Conservation (phyloP, 1,139 yeast species). For the Tardiomyces digboiensis region DNA sequence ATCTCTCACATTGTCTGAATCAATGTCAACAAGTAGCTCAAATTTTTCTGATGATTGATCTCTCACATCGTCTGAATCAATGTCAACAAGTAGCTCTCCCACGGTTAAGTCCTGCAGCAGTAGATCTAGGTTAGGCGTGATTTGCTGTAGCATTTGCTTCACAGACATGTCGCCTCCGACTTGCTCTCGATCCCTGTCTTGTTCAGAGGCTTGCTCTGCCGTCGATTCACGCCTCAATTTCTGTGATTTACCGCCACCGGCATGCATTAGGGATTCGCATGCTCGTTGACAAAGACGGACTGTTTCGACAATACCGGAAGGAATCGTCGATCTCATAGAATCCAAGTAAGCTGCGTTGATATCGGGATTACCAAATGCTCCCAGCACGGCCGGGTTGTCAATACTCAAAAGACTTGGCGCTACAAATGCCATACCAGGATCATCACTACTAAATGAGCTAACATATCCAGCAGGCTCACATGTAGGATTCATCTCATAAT, state of each 20-base stretch:
- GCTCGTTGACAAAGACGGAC: background rate
- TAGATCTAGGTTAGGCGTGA: background rate
- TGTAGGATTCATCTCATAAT: slow-evolving; percentile 14
- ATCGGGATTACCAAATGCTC: slow-evolving; percentile 10
- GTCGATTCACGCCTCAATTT: background rate
- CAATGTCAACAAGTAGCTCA: no score
- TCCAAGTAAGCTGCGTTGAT: slow-evolving; percentile 6
- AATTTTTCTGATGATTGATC: no score
- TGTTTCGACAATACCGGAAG: background rate
- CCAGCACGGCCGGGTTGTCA: slow-evolving; percentile 8
- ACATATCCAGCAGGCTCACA: slow-evolving; percentile 11
- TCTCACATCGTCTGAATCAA: no score
- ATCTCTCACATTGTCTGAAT: no score
- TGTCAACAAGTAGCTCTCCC: no score
- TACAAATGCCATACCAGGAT: slow-evolving; percentile 14
- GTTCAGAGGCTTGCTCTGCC: background rate
- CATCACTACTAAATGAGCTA: slow-evolving; percentile 13
- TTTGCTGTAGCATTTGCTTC: background rate
- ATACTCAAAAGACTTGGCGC: slow-evolving; percentile 10
- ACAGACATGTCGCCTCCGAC: background rate
- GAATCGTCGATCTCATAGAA: background rate
- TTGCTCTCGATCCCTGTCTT: no score
- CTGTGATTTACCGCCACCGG: background rate
- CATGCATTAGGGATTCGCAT: background rate
- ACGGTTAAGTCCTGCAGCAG: background rate